A percentile compares a stretch with the other conserved stretches of the same genome.
These are phyloP conservation scores for Termitomyces sp. DNA, from an alignment of 768 basidiomycete species.

Conservation along the genomic window DNA sequence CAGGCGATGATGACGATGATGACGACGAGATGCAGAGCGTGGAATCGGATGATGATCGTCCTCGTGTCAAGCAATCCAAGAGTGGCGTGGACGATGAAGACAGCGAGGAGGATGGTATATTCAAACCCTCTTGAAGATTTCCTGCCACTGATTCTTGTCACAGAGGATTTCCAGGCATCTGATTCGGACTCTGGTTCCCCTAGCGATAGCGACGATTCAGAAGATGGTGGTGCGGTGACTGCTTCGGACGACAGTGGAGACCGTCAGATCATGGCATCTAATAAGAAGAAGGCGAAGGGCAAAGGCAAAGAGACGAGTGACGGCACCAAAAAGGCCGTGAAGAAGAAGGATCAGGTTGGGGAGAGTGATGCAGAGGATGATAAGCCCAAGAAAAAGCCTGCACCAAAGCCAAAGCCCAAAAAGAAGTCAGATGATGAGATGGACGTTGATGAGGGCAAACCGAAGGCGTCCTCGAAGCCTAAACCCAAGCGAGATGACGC, in stretches of 20 bases:
- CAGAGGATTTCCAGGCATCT: constrained; percentile 90
- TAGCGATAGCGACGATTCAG: constrained; percentile 61
- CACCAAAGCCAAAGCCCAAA: constrained; percentile 41
- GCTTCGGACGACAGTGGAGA: constrained; percentile 86
- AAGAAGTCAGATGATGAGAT: constrained; percentile 38
- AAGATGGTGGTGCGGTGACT: constrained; percentile 67
- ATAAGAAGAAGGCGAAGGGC: constrained; percentile 34
- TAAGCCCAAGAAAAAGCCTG: constrained; percentile 33
- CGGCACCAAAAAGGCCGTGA: constrained; percentile 29
- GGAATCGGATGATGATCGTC: constrained; percentile 63
- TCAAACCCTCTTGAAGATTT: background rate
- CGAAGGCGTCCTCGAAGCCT: constrained; percentile 28
- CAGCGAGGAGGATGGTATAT: constrained; percentile 64
- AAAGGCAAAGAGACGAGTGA: constrained; percentile 38
- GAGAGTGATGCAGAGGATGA: constrained; percentile 47
- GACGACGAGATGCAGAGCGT: constrained; percentile 82
- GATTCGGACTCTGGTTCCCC: constrained; percentile 88
- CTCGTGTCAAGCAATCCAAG: constrained; percentile 40
- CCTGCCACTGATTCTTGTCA: constrained; percentile 2
- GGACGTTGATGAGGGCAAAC: constrained; percentile 35
- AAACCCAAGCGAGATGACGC: constrained; percentile 32
- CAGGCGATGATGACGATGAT: constrained; percentile 66
- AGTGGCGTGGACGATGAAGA: constrained; percentile 67
- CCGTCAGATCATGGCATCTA: constrained; percentile 45
- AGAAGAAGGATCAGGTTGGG: constrained; percentile 37